Percentiles rank a stretch among this genome's conserved stretches.
Conservation (phyloP, 257 asterid species). For the Lantana camara region DNA sequence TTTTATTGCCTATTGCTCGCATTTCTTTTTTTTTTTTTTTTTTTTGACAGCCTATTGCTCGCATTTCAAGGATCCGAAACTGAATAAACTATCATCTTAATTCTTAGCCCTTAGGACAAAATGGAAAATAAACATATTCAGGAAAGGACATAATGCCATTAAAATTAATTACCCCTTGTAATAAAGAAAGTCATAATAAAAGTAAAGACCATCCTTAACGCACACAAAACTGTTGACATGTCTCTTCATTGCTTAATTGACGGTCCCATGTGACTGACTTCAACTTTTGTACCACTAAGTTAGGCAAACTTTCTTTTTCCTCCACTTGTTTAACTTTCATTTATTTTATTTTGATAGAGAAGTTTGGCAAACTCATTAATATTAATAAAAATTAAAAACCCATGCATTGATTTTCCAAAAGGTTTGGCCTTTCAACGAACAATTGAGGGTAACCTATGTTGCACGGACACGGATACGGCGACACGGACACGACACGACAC, state of each 20-base stretch:
- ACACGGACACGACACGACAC: no score
- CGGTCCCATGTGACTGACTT: slow-evolving; percentile 22
- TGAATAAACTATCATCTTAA: neutral
- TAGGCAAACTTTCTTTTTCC: slow-evolving; percentile 24
- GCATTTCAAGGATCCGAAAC: neutral
- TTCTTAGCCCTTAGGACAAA: no score
- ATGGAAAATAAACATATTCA: neutral
- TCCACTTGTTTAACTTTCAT: no score
- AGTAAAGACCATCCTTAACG: neutral
- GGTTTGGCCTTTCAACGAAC: no score
- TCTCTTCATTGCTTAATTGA: slow-evolving; percentile 11
- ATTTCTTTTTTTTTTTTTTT: no score
- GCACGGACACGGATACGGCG: no score
- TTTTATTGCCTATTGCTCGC: no score
- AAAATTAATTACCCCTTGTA: neutral
- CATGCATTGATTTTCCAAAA: neutral
- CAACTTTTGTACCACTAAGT: slow-evolving; percentile 28
- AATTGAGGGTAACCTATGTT: no score
- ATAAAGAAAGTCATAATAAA: neutral
- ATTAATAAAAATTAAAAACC: slow-evolving; percentile 1
- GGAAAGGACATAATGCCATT: no score
- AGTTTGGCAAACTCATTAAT: slow-evolving; percentile 28
- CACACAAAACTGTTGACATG: slow-evolving; percentile 10
- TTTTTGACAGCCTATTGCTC: no score
- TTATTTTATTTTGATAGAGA: neutral